Conservation (phyloP, 495 filamentous ascomycete genomes). For the Tuber magnatum region DNA sequence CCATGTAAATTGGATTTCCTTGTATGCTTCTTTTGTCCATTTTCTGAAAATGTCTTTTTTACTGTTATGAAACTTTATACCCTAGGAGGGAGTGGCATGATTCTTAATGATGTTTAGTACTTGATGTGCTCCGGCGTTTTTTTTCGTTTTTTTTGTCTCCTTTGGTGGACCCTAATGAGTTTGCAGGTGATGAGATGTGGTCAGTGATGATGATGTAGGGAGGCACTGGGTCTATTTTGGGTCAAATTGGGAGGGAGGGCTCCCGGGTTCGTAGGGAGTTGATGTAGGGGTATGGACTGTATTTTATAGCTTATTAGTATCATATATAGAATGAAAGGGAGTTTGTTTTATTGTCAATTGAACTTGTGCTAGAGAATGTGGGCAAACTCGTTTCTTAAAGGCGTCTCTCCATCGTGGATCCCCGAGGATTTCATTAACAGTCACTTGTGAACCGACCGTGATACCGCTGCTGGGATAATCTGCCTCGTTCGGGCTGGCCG, state of each 20-base stretch:
- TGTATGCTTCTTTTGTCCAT: constrained; percentile 2
- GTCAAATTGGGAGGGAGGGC: background rate
- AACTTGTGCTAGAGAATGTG: background rate
- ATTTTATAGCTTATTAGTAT: background rate
- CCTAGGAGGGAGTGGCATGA: background rate
- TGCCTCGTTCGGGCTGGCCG: background rate
- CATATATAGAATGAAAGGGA: background rate
- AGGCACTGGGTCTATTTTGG: background rate
- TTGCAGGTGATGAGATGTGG: background rate
- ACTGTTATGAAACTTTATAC: background rate
- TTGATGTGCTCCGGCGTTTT: constrained; percentile 5
- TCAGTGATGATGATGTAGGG: background rate
- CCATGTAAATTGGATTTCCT: constrained; percentile 11
- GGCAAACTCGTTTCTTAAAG: background rate
- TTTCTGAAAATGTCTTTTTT: background rate
- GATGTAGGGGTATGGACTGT: background rate
- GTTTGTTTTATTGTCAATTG: background rate
- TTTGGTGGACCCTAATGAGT: constrained; percentile 3
- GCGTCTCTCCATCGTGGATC: background rate
- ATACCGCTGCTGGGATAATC: background rate
- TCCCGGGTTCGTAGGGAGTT: background rate
- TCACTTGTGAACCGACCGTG: background rate
- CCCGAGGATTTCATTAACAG: background rate
- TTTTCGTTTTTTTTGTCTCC: background rate
- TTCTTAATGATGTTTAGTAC: constrained; percentile 2